Evolutionary conservation across 805 yeast species (phyloP), one percentile per base, ranked within the genome.

Genomic region (Myxozyma mucilagina): DNA sequence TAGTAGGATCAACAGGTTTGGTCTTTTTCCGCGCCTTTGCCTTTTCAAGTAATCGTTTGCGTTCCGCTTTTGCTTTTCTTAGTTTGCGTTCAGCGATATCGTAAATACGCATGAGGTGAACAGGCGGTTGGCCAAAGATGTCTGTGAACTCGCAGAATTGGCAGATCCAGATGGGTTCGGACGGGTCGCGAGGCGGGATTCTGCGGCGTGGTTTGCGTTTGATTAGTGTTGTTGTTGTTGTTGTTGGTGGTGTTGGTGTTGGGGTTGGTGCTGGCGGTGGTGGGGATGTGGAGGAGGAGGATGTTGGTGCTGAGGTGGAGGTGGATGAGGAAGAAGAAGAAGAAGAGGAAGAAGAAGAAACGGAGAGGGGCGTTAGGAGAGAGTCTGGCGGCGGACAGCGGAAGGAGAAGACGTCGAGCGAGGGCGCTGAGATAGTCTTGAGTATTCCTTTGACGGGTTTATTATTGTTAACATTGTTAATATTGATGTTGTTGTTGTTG

Each of bases 81-180:
- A 65, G 67, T 8, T 61, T 50, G 18, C 64, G 53, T 48, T 65
- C 70, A 24, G 52, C 52, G 10, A 16, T 14, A 41, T 67, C 70
- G 36, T 67, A 65, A 10, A 47, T 44, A 4, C 55, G 47, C 59
- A 58, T 55, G 24, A 67, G 60, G 29, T 56, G 53, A 13, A 57
- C 48, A 14, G 70, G 70, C 34, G 62, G 63, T 34, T 10, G 50
- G 31, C 70, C 70, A 41, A 64, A 65, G 36, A 67, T 51, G 44
- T 57, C 65, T 43, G 59, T 60, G 47, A 58, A 67, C 54, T 67
- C 70, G 55, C 70, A 67, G 36, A 67, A 65, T 53, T 67, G 69
- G 52, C 70, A 67, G 41, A 67, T 52, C 70, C 70, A 67, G 36
- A 57, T 34, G 38, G 66, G 67, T n/a, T 50, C 60, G 16, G 48